Percentiles rank a stretch among this genome's conserved stretches.
These are phyloP conservation scores for Globisporangium emineosum DNA, from an alignment of 352 stramenopile species.

Conservation along the genomic window DNA sequence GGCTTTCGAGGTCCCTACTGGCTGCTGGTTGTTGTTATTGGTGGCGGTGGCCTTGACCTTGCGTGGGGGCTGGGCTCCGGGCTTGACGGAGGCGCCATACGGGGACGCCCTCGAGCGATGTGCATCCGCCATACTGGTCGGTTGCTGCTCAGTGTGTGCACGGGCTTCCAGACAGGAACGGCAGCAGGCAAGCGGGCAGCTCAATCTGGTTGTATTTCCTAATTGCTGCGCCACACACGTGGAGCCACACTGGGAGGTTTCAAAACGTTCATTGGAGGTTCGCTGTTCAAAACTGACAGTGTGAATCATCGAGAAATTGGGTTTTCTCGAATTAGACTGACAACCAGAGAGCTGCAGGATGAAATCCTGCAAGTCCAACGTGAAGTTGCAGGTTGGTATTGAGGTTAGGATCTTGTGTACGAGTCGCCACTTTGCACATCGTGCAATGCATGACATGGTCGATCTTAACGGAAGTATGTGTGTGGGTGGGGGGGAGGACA, in stretches of 20 bases:
- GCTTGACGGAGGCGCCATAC: background rate
- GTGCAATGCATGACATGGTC: too few relatives aligned
- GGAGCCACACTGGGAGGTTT: constrained; percentile 1
- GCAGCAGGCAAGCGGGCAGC: background rate
- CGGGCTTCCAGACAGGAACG: background rate
- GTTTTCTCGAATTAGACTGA: too few relatives aligned
- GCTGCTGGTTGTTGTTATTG: background rate
- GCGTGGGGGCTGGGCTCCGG: background rate
- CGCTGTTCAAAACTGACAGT: background rate
- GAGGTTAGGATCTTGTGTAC: too few relatives aligned
- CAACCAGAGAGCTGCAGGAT: too few relatives aligned
- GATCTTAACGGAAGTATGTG: too few relatives aligned
- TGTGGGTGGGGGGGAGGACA: too few relatives aligned
- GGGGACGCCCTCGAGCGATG: background rate
- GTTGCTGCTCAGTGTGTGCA: background rate
- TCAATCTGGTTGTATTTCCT: background rate
- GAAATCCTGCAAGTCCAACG: too few relatives aligned
- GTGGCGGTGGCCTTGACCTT: background rate
- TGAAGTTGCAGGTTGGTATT: too few relatives aligned
- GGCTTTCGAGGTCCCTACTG: constrained; percentile 4
- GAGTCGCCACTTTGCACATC: too few relatives aligned
- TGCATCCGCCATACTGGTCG: constrained; percentile 6
- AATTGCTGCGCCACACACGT: background rate
- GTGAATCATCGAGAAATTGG: background rate
- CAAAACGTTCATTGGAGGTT: background rate